Conservation (phyloP, 768 basidiomycete species). For the Lactarius pseudohatsudake region DNA sequence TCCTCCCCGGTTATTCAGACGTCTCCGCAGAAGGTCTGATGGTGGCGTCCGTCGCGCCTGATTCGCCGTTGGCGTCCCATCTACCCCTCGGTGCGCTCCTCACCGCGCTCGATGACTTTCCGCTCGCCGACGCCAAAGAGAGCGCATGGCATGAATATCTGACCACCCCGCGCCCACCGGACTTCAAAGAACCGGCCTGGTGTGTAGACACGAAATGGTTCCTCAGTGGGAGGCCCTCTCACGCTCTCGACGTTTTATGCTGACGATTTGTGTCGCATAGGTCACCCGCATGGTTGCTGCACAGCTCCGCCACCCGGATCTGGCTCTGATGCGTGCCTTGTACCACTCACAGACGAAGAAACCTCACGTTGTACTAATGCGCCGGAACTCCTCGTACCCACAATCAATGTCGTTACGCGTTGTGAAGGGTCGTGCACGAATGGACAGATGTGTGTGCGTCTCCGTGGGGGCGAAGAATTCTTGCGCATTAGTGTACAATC, state of each 20-base stretch:
- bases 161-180: slow-evolving; percentile 22
- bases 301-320: slow-evolving; percentile 25
- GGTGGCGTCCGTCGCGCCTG: slow-evolving; percentile 54
- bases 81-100: slow-evolving; percentile 59
- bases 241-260: not conserved
- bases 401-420: slow-evolving; percentile 33
- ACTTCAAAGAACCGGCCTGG: slow-evolving; percentile 24
- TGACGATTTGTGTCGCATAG: slow-evolving; percentile 34
- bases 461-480: slow-evolving; percentile 50
- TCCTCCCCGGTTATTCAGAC: slow-evolving; percentile 51
- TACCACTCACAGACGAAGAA: slow-evolving; percentile 43
- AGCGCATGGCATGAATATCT: slow-evolving; percentile 54
- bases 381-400: slow-evolving; percentile 44
- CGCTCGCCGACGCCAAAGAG: slow-evolving; percentile 39
- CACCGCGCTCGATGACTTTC: slow-evolving; percentile 62
- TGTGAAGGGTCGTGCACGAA: slow-evolving; percentile 46
- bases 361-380: slow-evolving; percentile 57
- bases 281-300: slow-evolving; percentile 30
- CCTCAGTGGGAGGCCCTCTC: slow-evolving; percentile 34
- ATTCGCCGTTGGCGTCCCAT: slow-evolving; percentile 59
- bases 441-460: slow-evolving; percentile 52
- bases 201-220: slow-evolving; percentile 26
- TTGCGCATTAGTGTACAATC: slow-evolving; percentile 52
- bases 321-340: slow-evolving; percentile 31
- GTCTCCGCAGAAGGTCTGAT: slow-evolving; percentile 51